These are phyloP conservation scores for Rhodotorula sphaerocarpa DNA, from an alignment of 768 basidiomycete species.

Conservation along the genomic window DNA sequence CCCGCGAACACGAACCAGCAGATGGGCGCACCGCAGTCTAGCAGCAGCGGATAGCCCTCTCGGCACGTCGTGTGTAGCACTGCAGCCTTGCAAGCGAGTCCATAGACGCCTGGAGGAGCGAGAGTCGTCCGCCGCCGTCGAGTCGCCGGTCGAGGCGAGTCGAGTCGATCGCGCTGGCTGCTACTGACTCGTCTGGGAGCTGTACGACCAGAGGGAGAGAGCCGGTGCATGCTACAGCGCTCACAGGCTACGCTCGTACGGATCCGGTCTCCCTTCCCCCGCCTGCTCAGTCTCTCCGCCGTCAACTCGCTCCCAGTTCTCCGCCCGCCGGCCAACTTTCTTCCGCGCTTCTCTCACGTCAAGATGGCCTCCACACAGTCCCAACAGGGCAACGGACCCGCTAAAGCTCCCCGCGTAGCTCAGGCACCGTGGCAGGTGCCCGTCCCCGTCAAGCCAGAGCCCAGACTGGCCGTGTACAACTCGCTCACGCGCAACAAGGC, in stretches of 20 bases:
- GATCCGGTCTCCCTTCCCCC: not conserved
- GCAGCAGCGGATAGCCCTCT: no score
- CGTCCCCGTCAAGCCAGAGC: slow-evolving; percentile 51
- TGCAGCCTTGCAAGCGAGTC: no score
- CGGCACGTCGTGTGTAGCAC: no score
- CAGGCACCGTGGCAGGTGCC: slow-evolving; percentile 51
- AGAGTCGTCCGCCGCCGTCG: not conserved
- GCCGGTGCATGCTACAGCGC: slow-evolving; percentile 9
- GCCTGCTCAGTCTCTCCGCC: not conserved
- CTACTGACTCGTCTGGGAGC: not conserved
- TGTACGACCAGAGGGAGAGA: not conserved
- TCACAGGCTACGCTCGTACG: not conserved
- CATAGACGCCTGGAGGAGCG: not conserved
- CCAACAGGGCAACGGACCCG: not conserved
- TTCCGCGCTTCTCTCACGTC: not conserved
- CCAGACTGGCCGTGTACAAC: slow-evolving; percentile 77
- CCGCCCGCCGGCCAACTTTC: no score
- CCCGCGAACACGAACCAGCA: no score
- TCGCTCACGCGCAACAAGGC: slow-evolving; percentile 88
- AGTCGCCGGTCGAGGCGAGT: not conserved
- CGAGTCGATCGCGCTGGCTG: no score
- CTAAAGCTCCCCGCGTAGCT: not conserved
- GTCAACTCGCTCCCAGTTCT: not conserved
- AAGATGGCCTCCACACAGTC: slow-evolving; percentile 11
- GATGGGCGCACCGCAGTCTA: no score